phyloP scores from a whole-genome alignment of 352 stramenopile genomes.

The Elongisporangium senticosum region DNA sequence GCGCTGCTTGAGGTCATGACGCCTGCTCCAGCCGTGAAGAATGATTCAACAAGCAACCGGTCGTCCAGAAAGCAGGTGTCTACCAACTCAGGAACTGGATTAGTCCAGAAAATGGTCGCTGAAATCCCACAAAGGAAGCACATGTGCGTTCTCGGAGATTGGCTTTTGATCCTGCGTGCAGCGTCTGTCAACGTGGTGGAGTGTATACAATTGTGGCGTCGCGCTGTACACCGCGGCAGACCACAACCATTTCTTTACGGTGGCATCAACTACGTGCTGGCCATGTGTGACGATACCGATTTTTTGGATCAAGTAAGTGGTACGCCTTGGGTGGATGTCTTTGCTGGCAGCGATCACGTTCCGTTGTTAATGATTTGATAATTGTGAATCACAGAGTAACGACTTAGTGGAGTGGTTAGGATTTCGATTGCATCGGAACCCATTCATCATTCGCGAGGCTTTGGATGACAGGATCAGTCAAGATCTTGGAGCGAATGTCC shows the following conservation, averaged over 20 bases:
- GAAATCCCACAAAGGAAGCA: conserved; percentile 30
- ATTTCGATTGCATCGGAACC: conserved; percentile 46
- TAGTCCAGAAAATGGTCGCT: background rate
- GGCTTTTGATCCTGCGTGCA: conserved; percentile 39
- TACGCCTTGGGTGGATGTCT: background rate
- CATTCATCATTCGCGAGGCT: conserved; percentile 34
- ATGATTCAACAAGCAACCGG: background rate
- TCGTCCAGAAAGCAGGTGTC: too few relatives aligned
- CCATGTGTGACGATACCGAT: conserved; percentile 48
- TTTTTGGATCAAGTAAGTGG: conserved; percentile 34
- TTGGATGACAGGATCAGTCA: conserved; percentile 24
- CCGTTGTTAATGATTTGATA: too few relatives aligned
- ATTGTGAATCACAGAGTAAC: background rate
- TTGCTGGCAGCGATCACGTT: background rate
- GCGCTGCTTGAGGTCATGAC: conserved; percentile 16
- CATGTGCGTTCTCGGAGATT: conserved; percentile 49
- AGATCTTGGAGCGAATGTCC: conserved; percentile 10
- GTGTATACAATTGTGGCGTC: conserved; percentile 32
- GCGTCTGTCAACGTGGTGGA: conserved; percentile 59
- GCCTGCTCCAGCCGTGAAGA: background rate
- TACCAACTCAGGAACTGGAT: too few relatives aligned
- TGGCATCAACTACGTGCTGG: conserved; percentile 43
- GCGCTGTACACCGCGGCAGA: conserved; percentile 23
- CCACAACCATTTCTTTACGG: conserved; percentile 33
- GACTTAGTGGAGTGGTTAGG: conserved; percentile 48